phyloP scores from a whole-genome alignment of 768 basidiomycete genomes.

The Cystofilobasidium bisporidii region DNA sequence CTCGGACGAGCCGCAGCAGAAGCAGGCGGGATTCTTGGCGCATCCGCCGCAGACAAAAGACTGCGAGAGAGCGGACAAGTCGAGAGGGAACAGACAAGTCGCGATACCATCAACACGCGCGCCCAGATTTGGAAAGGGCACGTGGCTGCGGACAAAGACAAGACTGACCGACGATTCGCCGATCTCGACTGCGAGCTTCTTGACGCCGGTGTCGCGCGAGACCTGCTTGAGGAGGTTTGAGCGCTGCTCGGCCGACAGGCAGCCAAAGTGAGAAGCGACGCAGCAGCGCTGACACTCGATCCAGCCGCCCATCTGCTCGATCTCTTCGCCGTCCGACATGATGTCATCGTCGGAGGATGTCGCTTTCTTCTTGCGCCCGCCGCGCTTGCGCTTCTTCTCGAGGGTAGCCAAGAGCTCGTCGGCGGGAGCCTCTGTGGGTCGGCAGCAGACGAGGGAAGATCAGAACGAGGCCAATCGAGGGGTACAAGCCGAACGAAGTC shows the following conservation, averaged over 20 bases:
- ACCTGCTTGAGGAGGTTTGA: background rate
- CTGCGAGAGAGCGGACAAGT: background rate
- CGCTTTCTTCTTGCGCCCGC: slow-evolving; percentile 43
- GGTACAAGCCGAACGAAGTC: background rate
- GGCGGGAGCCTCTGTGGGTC: background rate
- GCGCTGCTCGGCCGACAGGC: slow-evolving; percentile 11
- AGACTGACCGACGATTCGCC: slow-evolving; percentile 8
- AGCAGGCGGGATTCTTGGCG: slow-evolving; percentile 11
- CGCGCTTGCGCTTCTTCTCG: slow-evolving; percentile 33
- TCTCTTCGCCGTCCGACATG: slow-evolving; percentile 50
- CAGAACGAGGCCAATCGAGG: too few relatives aligned
- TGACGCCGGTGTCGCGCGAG: background rate
- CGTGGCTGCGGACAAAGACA: background rate
- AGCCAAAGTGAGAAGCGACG: slow-evolving; percentile 44
- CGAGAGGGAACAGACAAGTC: background rate
- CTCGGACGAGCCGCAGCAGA: slow-evolving; percentile 9
- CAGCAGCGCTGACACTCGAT: slow-evolving; percentile 73
- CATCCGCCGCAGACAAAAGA: slow-evolving; percentile 16
- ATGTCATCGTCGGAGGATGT: slow-evolving; percentile 48
- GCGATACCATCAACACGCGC: background rate
- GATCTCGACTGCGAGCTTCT: background rate
- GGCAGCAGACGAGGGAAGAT: too few relatives aligned
- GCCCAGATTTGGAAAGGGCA: background rate
- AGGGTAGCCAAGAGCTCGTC: background rate
- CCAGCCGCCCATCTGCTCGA: slow-evolving; percentile 62